A percentile compares a stretch with the other conserved stretches of the same genome.
Conservation (phyloP, 2,329 filamentous ascomycete genomes). For the Xylaria multiplex region DNA sequence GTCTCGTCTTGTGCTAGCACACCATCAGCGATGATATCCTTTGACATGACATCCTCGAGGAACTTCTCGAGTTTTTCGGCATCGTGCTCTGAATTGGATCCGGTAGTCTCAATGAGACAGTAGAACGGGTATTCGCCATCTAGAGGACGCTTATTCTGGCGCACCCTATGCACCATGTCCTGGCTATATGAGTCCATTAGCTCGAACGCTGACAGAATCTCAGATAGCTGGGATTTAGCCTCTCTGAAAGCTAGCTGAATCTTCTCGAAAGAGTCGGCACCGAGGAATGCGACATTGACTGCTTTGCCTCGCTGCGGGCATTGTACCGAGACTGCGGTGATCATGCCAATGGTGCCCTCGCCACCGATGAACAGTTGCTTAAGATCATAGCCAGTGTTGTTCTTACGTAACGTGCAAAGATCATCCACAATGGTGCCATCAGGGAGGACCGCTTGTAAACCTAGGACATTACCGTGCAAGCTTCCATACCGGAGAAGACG, state of each 20-base stretch:
- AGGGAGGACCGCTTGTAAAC: conserved; percentile 91
- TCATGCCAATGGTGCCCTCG: conserved; percentile 93
- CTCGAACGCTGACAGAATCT: conserved; percentile 97
- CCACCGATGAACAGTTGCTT: conserved; percentile 85
- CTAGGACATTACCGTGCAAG: conserved; percentile 90
- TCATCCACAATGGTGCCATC: conserved; percentile 94
- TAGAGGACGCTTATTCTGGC: conserved; percentile 80
- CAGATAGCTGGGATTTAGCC: conserved; percentile 88
- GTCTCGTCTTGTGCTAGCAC: conserved; percentile 94
- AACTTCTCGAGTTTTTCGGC: conserved; percentile 89
- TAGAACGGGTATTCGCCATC: conserved; percentile 92
- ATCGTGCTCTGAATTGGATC: conserved; percentile 93
- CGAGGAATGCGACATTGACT: conserved; percentile 95
- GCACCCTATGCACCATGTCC: conserved; percentile 77
- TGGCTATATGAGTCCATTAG: conserved; percentile 92
- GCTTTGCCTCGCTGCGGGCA: conserved; percentile 89
- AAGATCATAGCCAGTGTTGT: conserved; percentile 96
- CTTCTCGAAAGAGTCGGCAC: conserved; percentile 88
- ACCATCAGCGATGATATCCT: conserved; percentile 87
- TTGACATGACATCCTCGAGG: conserved; percentile 89
- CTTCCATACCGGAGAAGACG: conserved; percentile 92
- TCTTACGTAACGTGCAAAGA: conserved; percentile 88
- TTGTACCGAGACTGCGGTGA: conserved; percentile 88
- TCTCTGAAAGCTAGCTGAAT: conserved; percentile 86
- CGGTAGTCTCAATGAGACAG: conserved; percentile 95